Base-by-base conservation (phyloP, 139 green algal species). In the Nannochloris sp. region DNA sequence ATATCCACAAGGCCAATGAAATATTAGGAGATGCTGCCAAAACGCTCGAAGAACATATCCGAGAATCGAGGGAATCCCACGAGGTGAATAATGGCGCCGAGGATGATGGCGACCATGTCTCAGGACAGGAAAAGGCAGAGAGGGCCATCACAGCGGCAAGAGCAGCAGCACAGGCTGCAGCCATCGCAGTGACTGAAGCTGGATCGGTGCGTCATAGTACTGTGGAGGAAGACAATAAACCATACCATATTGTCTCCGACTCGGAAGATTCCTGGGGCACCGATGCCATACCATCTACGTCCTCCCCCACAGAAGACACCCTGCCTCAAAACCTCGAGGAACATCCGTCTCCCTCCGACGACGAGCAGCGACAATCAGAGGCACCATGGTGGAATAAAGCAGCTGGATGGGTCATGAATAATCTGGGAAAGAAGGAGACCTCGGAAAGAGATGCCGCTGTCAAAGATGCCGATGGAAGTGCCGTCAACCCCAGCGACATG, bases 311-410 rank as follows among this genome's bases (percentile, higher is more conserved):
- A 28, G 12, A 26, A 2, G 11, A 11, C 16, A 20, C 16, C 2
- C 46, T 28, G 46, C 46, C 16, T 28, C 17, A 23, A 8, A 53
- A 33, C 50, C 4, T 17, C 14, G 50, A 28, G 14, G 23, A 30
- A 6, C 23, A 59, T 5, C 14, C 6, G 14, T 17, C 8, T 17
- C 3, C n/a, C 1, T 14, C n/a, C 23, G 13, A 45, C 2, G 49
- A 45, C 12, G 10, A 65, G 11, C 37, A 44, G 20, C 20, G 20
- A 43, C 33, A 66, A 49, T 40, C 56, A 16, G 12, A 59, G 5
- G 8, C 20, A 14, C 20, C 50, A 2, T 74, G 67, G 67, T 74
- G 67, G 67, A 53, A 46, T 58, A 10, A 37, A 44, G 67, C 48
- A 25, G 36, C 56, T 5, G 45, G 49, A 37, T 62, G 50, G 31